A percentile compares a stretch with the other conserved stretches of the same genome.
Conservation (phyloP, 768 basidiomycete species). For the Termitomyces sp. region DNA sequence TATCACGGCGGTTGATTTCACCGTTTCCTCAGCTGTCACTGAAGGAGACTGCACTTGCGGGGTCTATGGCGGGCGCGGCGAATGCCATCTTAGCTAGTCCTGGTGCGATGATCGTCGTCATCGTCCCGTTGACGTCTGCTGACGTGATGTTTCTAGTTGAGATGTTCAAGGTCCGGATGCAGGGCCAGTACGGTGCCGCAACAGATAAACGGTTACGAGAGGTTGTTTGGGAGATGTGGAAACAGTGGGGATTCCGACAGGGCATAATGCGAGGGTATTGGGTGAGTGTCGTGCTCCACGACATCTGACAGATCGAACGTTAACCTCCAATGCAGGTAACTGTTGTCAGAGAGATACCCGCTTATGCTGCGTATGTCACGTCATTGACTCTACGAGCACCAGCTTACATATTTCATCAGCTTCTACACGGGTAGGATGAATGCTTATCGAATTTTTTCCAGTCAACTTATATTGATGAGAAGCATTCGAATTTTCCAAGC, state of each 20-base stretch:
- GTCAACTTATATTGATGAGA: constrained; percentile 44
- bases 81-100: constrained; percentile 92
- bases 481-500: constrained; percentile 90
- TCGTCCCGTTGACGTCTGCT: neutral
- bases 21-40: constrained; percentile 85
- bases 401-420: constrained; percentile 24
- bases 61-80: constrained; percentile 87
- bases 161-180: constrained; percentile 99
- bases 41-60: constrained; percentile 75
- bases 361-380: constrained; percentile 76
- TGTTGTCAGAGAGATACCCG: constrained; percentile 89
- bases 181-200: constrained; percentile 84
- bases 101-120: constrained; percentile 33
- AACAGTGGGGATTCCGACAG: constrained; percentile 74
- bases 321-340: constrained; percentile 57
- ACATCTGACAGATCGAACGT: neutral
- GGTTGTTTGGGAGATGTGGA: constrained; percentile 81
- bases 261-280: constrained; percentile 98
- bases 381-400: neutral
- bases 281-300: constrained; percentile 38
- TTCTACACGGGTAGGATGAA: constrained; percentile 26
- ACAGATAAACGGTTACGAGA: constrained; percentile 72
- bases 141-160: constrained; percentile 56
- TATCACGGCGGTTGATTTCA: constrained; percentile 74
- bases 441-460: neutral